Evolutionary conservation across 371 early-diverging fungal genomes (phyloP).

Genomic region (Rhizopus microsporus): DNA sequence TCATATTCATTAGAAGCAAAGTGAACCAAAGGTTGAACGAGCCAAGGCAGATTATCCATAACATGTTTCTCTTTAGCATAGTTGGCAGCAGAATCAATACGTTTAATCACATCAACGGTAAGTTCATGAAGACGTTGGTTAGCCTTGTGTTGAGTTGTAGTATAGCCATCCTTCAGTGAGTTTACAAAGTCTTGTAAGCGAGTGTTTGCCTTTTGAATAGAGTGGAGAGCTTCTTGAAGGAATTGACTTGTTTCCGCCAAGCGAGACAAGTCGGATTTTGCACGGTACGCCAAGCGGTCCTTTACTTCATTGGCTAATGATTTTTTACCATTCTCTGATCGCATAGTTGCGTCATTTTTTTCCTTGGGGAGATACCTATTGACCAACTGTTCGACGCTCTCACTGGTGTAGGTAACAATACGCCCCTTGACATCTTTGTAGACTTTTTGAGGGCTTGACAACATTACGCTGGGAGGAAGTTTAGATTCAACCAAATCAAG

Average conservation of each 20-base stretch:
- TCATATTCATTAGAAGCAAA: constrained; percentile 55
- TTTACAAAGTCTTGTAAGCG: constrained; percentile 33
- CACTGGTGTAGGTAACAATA: constrained; percentile 35
- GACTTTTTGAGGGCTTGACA: constrained; percentile 40
- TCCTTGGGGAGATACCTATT: constrained; percentile 45
- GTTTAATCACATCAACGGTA: constrained; percentile 28
- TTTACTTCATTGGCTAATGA: constrained; percentile 24
- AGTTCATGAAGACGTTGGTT: constrained; percentile 34
- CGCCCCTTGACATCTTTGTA: constrained; percentile 15
- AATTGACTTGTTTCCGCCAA: constrained; percentile 31
- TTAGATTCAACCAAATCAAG: constrained; percentile 61
- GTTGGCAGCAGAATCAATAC: constrained; percentile 33
- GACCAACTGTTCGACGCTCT: constrained; percentile 37
- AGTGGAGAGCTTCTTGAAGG: constrained; percentile 28
- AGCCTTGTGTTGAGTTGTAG: constrained; percentile 25
- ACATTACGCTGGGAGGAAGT: constrained; percentile 59
- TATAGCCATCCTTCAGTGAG: constrained; percentile 34
- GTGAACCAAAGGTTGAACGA: constrained; percentile 44
- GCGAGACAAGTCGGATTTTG: constrained; percentile 28
- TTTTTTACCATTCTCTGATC: constrained; percentile 34
- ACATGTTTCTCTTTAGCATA: constrained; percentile 45
- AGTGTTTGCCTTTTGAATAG: constrained; percentile 24
- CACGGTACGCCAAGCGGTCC: constrained; percentile 25
- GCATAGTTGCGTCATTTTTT: constrained; percentile 2
- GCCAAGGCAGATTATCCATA: constrained; percentile 38